Percentiles rank a stretch among this genome's conserved stretches.
Evolutionary conservation across 768 basidiomycete species (phyloP).

Genomic region (Mycena vitilis): DNA sequence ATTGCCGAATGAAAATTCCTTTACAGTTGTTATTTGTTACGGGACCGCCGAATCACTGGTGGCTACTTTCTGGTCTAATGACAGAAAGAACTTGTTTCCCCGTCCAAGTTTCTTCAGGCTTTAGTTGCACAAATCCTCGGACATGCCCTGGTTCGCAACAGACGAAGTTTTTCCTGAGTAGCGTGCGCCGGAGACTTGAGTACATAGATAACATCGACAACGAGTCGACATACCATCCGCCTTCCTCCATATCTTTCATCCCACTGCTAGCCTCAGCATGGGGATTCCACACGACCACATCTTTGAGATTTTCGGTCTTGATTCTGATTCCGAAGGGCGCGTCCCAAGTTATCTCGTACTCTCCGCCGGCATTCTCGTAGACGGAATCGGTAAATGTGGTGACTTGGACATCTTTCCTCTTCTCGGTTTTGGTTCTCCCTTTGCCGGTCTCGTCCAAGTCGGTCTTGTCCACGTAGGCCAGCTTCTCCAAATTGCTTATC

Average conservation of each 20-base stretch:
- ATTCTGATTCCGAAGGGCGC: constrained; percentile 63
- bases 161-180: constrained; percentile 79
- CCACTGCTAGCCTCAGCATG: constrained; percentile 72
- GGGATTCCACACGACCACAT: constrained; percentile 97
- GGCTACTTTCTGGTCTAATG: constrained; percentile 44
- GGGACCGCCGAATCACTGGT: constrained; percentile 33
- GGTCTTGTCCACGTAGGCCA: constrained; percentile 86
- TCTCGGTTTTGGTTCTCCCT: constrained; percentile 65
- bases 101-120: constrained; percentile 76
- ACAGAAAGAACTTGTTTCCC: constrained; percentile 79
- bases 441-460: constrained; percentile 64
- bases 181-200: background rate
- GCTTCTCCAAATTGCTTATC: constrained; percentile 66
- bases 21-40: constrained; percentile 25
- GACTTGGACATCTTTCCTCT: constrained; percentile 74
- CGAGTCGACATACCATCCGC: constrained; percentile 74
- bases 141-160: constrained; percentile 95
- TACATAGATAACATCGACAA: background rate
- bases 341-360: constrained; percentile 69
- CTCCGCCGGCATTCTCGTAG: constrained; percentile 71
- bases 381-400: constrained; percentile 77
- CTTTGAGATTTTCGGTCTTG: constrained; percentile 67
- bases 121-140: constrained; percentile 72
- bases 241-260: constrained; percentile 90
- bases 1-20: constrained; percentile 10